These are phyloP conservation scores for Brassica carinata DNA, from an alignment of 345 rosid genomes.

Conservation along the genomic window DNA sequence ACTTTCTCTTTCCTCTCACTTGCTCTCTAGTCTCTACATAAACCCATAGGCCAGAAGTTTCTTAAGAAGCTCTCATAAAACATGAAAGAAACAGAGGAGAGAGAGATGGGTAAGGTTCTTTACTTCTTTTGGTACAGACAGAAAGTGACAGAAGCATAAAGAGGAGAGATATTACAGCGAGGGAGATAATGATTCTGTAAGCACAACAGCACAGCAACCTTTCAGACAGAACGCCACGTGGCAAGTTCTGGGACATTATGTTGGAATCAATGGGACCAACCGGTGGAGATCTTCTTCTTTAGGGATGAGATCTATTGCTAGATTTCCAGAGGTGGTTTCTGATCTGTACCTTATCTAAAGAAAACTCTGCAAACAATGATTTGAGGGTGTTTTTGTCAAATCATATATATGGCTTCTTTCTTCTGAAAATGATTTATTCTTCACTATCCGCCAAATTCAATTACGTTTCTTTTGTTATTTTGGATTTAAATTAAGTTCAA, in stretches of 20 bases:
- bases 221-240: constrained; percentile 31
- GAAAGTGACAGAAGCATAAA: constrained; percentile 42
- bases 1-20: constrained; percentile 8
- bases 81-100: constrained; percentile 34
- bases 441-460: constrained; percentile 15
- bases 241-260: constrained; percentile 24
- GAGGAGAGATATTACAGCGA: constrained; percentile 34
- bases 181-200: constrained; percentile 37
- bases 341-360: constrained; percentile 39
- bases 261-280: constrained; percentile 15
- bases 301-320: constrained; percentile 31
- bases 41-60: constrained; percentile 4
- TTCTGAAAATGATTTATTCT: neutral
- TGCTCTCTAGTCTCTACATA: constrained; percentile 22
- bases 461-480: neutral
- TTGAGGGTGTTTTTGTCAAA: constrained; percentile 39
- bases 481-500: neutral
- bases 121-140: constrained; percentile 33
- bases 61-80: neutral
- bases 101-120: constrained; percentile 22
- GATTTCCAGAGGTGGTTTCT: constrained; percentile 36
- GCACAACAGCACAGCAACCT: constrained; percentile 33
- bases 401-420: neutral
- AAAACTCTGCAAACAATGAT: constrained; percentile 25
- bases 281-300: neutral